Evolutionary conservation across 1,139 yeast species (phyloP), one percentile per base, ranked within the genome.

Genomic region (Suhomyces coccinellae): DNA sequence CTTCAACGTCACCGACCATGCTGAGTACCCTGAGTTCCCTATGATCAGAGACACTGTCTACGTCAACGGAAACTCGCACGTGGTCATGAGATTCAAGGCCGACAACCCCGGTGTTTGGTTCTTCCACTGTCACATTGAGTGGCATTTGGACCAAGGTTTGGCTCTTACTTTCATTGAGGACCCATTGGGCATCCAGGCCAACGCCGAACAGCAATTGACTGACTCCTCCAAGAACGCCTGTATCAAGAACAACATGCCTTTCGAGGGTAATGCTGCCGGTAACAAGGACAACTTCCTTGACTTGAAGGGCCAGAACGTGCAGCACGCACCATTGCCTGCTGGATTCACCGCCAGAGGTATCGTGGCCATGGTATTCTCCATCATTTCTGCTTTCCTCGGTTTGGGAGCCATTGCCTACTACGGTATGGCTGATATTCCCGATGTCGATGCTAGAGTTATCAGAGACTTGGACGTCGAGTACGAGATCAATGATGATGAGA

Each of bases 291-390:
- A 87, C 62, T 84, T 77, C 71, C 57, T 79, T 38, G 82, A 91
- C 64, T 75, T 93, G 53, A 58, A 71, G 1, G 96, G 96, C 43
- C 83, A 88, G 68, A 83, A 83, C 57, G 68, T 75, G 34, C 97
- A 91, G 66, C 71, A 57, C 16, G 67, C 69, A 45, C 66, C 73
- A 30, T 76, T 93, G 58, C 98, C 98, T 33, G 61, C 73, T 33
- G 97, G 97, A 4, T 91, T 93, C 77, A 91, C 98, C 36, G 79
- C 85, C 38, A 83, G 85, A 57, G 99, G 98, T 64, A 84, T 86
- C 58, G 85, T 91, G 48, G 98, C 98, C 11, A 71, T 93, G 62
- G 84, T 81, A 27, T 80, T 90, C 66, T 89, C 97, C 26, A 75
- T 86, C 62, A 58, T 90, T 50, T 74, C 91, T 45, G 98, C 96